These are phyloP conservation scores for Pseudodiploospora longispora DNA, from an alignment of 2,329 filamentous ascomycete species.

Conservation along the genomic window DNA sequence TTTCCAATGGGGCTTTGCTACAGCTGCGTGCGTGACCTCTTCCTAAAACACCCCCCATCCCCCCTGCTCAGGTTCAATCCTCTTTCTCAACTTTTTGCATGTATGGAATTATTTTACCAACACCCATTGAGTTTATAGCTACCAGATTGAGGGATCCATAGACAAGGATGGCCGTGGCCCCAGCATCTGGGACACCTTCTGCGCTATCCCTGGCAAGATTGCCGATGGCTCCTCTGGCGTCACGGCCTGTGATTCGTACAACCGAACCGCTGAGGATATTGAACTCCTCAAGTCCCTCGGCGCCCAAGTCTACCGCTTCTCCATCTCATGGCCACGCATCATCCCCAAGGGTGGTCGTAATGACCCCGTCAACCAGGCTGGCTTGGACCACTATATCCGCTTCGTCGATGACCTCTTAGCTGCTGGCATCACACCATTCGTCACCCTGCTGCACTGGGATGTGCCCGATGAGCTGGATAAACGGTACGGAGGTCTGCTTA, in stretches of 20 bases:
- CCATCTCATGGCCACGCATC: constrained; percentile 75
- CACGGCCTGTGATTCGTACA: constrained; percentile 80
- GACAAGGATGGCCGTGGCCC: constrained; percentile 70
- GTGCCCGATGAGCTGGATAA: constrained; percentile 69
- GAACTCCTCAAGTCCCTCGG: constrained; percentile 66
- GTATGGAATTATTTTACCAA: neutral
- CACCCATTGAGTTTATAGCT: constrained; percentile 43
- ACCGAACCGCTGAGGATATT: constrained; percentile 70
- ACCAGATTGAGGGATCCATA: constrained; percentile 76
- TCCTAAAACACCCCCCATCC: neutral
- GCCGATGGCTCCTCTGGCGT: constrained; percentile 68
- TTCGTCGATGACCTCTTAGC: constrained; percentile 71
- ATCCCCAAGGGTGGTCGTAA: constrained; percentile 78
- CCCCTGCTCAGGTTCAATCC: too few relatives aligned
- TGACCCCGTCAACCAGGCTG: constrained; percentile 72
- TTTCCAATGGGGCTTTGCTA: constrained; percentile 75
- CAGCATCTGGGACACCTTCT: constrained; percentile 90
- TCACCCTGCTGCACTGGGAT: constrained; percentile 87
- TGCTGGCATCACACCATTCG: constrained; percentile 69
- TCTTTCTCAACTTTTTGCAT: too few relatives aligned
- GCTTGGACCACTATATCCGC: constrained; percentile 68
- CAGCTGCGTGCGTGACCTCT: constrained; percentile 51
- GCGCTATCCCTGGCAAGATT: constrained; percentile 71
- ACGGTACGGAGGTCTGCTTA: constrained; percentile 73
- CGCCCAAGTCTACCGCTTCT: constrained; percentile 73